Base-by-base conservation (phyloP, 768 basidiomycete genomes). In the Phylloporus scabripes region DNA sequence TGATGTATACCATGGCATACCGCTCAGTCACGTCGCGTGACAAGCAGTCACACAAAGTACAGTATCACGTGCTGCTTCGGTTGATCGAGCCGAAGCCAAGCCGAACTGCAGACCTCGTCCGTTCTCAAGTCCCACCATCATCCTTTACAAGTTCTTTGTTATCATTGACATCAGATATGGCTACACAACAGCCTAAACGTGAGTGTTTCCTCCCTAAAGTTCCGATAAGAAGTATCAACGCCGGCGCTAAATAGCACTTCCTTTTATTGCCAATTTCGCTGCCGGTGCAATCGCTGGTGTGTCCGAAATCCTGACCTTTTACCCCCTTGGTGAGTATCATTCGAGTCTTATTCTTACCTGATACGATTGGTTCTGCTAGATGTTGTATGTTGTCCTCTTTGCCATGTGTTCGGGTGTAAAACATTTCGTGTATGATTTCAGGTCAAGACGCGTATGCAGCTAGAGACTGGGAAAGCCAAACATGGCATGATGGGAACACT, bases 381-480 rank as follows among this genome's bases (percentile, higher is more conserved):
- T 89, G 92, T 95, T 61, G 89, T 92, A 70, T 60, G 89, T 81
- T 23, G 41, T 43, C 18, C 26, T 42, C 23, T 31, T 26, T 24
- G 24, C 12, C 7, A 4, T 50, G 10, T 11, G 7, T 42, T 48
- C 26, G 23, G 42, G 38, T 37, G 45, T 40, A 45, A 32, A n/a
- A 46, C 37, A 38, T 7, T 23, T 36, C 50, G 44, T 54, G 20
- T 36, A 49, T 52, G 15, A 50, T 54, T 38, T 38, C 62, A 92
- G 89, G 92, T 97, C 64, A 97, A 99, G 73, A 99, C 96, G 18
- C 89, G 96, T 23, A 94, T 97, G 83, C 96, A 99, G 66, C 76
- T 99, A n/a, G 87, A 89, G 65, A 88, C 84, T 5, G 91, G 91
- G 3, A 90, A 87, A 70, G 70, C 76, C 31, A 68, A 78, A 39